Evolutionary conservation across 2,329 filamentous ascomycete species (phyloP), one percentile per base, ranked within the genome.

Genomic region (Kalaharituber pfeilii): DNA sequence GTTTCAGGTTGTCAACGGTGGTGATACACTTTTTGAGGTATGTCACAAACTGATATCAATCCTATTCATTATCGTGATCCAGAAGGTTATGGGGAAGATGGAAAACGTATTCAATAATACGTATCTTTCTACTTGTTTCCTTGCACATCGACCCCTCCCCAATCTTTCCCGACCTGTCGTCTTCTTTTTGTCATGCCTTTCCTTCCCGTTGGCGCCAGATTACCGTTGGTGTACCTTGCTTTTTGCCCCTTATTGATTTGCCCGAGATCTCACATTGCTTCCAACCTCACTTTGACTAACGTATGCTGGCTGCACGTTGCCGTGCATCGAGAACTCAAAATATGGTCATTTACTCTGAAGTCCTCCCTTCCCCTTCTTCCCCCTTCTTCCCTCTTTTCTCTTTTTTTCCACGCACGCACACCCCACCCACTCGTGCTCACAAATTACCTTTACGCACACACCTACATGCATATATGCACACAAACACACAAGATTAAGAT

Each of bases 1-100:
- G 3, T 96, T 98, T 71, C 80, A 79, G 44, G 88, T 96, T 1
- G 86, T 88, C 1, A 86, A 94, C 45, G 82, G 88, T 59, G 91
- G 95, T 28, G 62, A 63, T 42, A 49, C 57, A 4, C 56, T 61
- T 15, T 64, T 63, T 33, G 62, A 64, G 42, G 42, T 47, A 47
- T 47, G 42, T 22, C 42, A 25, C 24, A 5, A n/a, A n/a, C n/a
- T n/a, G n/a, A n/a, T n/a, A n/a, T n/a, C n/a, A n/a, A n/a, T n/a
- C n/a, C n/a, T n/a, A n/a, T n/a, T n/a, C n/a, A n/a, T n/a, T n/a
- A n/a, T n/a, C n/a, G n/a, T n/a, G n/a, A n/a, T n/a, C n/a, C n/a
- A n/a, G n/a, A n/a, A n/a, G n/a, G n/a, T n/a, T n/a, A n/a, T n/a
- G n/a, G n/a, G n/a, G n/a, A n/a, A n/a, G n/a, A n/a, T n/a, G n/a